Evolutionary conservation across 805 yeast species (phyloP), one percentile per base, ranked within the genome.

Genomic region (Teunomyces barrocoloradensis): DNA sequence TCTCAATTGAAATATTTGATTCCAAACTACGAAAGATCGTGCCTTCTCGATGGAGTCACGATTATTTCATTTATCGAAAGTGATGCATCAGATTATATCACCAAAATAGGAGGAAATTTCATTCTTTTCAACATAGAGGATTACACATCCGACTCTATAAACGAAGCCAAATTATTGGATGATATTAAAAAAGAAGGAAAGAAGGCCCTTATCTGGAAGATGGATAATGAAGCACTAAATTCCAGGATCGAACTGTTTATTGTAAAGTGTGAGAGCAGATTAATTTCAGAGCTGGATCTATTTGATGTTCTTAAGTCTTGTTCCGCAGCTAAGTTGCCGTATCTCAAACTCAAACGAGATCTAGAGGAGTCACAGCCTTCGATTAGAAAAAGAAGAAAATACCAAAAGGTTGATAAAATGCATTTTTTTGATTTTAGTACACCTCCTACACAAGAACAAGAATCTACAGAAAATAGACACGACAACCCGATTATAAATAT

Each of bases 381-480:
- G n/a, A 12, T 7, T n/a, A 51, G 69, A 27, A 68, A 66, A 44
- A 54, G 74, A 50, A 55, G 68, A 33, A 66, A 60, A 42, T 58
- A 65, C 32, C 67, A 68, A 46, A 59, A 61, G 35, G 69, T 66
- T 2, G 62, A 58, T 42, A 65, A 61, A 13, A 57, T 69, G 30
- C 68, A 68, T 40, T 71, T 71, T 44, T 68, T 71, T 44, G 68
- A 66, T 47, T 64, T 69, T 29, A 39, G 38, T 18, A 17, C 36
- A 21, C 33, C 30, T 30, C 20, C 37, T 12, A 36, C 42, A 30
- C 36, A 44, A 37, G 33, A 10, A 7, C 42, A 35, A 43, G 12
- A 28, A 21, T 27, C 4, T 5, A 29, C 23, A 25, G 29, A 42
- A 17, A 28, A n/a, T 29, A n/a, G 4, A 18, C 33, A 20, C 5